Base-by-base conservation (phyloP, 2,329 filamentous ascomycete species). In the Alternaria brassicicola region DNA sequence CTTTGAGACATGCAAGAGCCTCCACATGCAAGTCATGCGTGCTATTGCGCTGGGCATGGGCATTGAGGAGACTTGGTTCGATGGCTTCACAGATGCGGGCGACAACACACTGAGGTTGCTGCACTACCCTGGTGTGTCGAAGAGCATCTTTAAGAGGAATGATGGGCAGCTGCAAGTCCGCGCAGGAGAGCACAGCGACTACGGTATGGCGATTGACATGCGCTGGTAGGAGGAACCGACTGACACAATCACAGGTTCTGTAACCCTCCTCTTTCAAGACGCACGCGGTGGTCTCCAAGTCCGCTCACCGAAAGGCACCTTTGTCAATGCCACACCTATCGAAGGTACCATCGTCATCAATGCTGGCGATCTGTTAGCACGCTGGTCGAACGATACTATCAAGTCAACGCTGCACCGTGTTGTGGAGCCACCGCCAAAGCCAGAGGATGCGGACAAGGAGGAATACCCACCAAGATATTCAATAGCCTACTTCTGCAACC, bases 401-500 rank as follows among this genome's bases (percentile, higher is more conserved):
- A 93, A 90, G 80, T 94, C 90, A 73, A 97, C 93, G 4, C 86
- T 93, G 59, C 93, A 97, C 77, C 87, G 93, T 10, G 93, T 97
- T 1, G 91, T 97, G 5, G 91, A 97, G 79, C 93, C 93, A 2
- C 90, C 91, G 0, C 69, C 74, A 4, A 75, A 74, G 36, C 61
- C 68, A 10, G 74, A 78, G 1, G 80, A 82, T 15, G 83, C 82
- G 4, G 81, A 79, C 15, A 79, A 78, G 7, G 76, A 75, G 3
- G 83, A 83, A 17, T 89, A 96, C 75, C 92, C 92, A 1, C 83
- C 92, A 6, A 66, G 81, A 26, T 97, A 97, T 73, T 94, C 90
- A 68, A 89, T 97, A 72, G 93, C 93, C 68, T 97, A 96, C 79
- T 96, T 96, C 75, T 96, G 92, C 81, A 94, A 96, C 67, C 92